phyloP scores from a whole-genome alignment of 352 stramenopile genomes.

The Pythium folliculosum region DNA sequence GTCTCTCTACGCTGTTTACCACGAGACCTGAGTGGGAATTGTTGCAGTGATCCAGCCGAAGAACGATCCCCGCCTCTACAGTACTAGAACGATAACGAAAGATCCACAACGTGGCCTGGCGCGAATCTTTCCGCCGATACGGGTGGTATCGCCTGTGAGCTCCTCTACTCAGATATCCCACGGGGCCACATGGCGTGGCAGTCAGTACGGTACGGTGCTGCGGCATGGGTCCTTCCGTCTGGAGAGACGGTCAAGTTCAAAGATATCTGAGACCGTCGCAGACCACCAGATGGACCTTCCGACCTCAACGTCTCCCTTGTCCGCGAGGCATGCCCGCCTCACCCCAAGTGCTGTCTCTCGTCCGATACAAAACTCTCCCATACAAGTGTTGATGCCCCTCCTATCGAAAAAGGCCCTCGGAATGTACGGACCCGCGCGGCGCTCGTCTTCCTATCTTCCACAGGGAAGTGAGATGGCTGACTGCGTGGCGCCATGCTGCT shows the following conservation, averaged over 20 bases:
- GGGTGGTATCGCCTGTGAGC: constrained; percentile 91
- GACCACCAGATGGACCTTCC: not conserved
- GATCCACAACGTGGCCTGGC: not conserved
- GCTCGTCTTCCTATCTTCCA: not conserved
- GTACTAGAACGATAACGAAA: not conserved
- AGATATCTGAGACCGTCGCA: not conserved
- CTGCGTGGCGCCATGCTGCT: not conserved
- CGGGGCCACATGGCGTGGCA: constrained; percentile 92
- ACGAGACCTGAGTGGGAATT: not conserved
- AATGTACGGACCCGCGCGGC: constrained; percentile 39
- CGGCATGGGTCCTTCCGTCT: too few relatives aligned
- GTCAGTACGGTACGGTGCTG: too few relatives aligned
- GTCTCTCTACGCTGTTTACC: not conserved
- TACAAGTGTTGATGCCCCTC: too few relatives aligned
- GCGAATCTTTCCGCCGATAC: constrained; percentile 31
- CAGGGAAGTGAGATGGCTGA: not conserved
- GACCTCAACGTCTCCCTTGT: not conserved
- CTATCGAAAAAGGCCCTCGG: constrained; percentile 81
- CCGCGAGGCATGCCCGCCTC: not conserved
- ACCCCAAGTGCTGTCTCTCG: not conserved
- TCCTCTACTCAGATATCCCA: constrained; percentile 68
- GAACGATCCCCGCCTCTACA: not conserved
- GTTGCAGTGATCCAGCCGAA: not conserved
- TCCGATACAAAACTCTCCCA: constrained; percentile 91
- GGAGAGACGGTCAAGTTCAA: not conserved